Percentiles rank a stretch among this genome's conserved stretches.
Evolutionary conservation across 129 eudicot species (phyloP).

Genomic region (Kitagawia praeruptora): DNA sequence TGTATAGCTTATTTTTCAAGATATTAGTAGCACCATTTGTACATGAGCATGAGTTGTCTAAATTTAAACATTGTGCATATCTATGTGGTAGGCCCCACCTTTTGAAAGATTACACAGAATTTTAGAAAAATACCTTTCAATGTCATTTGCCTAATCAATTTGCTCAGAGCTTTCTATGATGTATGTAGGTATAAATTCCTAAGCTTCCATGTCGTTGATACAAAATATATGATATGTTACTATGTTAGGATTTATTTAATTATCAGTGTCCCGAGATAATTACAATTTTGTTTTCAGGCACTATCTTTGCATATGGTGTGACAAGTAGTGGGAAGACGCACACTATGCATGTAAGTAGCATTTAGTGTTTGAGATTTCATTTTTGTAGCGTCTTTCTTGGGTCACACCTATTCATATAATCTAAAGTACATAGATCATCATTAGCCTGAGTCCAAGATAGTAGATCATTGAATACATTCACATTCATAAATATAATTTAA

Average conservation of each 20-base stretch:
- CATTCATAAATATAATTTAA: not conserved
- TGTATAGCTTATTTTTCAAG: not conserved
- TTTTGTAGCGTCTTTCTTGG: not conserved
- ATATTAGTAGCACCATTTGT: not conserved
- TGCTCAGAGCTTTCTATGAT: not conserved
- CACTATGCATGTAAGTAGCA: slow-evolving; percentile 86
- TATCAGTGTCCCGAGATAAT: not conserved
- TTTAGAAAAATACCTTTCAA: not conserved
- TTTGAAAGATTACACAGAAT: not conserved
- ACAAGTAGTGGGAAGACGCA: slow-evolving; percentile 99
- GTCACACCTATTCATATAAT: not conserved
- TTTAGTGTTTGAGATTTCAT: not conserved
- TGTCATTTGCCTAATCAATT: not conserved
- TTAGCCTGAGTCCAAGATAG: not conserved
- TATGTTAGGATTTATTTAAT: not conserved
- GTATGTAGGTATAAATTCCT: not conserved
- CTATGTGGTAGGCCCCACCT: not conserved
- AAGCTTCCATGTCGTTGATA: not conserved
- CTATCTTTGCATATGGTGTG: slow-evolving; percentile 96
- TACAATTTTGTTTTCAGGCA: slow-evolving; percentile 38
- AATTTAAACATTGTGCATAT: not conserved
- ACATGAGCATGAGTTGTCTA: not conserved
- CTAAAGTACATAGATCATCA: not conserved
- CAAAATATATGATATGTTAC: not conserved
- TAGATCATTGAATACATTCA: slow-evolving; percentile 5